Percentiles rank a stretch among this genome's conserved stretches.
phyloP scores from a whole-genome alignment of 176 grass and related monocot genomes.

The Eragrostis curvula region DNA sequence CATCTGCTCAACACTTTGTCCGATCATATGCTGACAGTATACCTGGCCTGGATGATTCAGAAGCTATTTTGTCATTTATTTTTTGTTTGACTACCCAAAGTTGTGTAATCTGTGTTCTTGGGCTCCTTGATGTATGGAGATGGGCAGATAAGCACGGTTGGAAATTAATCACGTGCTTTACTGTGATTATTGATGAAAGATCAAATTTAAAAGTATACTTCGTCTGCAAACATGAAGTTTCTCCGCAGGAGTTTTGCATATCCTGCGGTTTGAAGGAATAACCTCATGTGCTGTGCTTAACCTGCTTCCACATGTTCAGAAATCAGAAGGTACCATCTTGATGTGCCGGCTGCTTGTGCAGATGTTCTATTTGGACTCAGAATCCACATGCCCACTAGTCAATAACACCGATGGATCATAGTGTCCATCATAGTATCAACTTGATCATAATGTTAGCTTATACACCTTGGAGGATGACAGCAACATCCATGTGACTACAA shows the following conservation, averaged over 20 bases:
- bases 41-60: not conserved
- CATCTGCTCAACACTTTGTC: not conserved
- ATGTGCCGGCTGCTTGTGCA: no score
- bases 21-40: not conserved
- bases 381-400: not conserved
- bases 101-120: not conserved
- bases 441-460: not conserved
- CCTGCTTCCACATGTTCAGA: not conserved
- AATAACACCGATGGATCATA: not conserved
- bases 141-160: not conserved
- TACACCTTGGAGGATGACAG: not conserved
- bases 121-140: no score
- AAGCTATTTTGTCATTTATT: not conserved
- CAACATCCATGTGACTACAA: slow-evolving; percentile 19
- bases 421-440: not conserved
- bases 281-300: not conserved
- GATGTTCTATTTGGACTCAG: no score
- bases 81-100: not conserved
- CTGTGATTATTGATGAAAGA: not conserved
- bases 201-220: no score
- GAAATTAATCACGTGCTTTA: not conserved
- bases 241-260: not conserved
- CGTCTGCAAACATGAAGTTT: no score
- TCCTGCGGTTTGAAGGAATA: not conserved
- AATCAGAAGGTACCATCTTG: not conserved